Evolutionary conservation across 768 basidiomycete species (phyloP), one percentile per base, ranked within the genome.

Genomic region (Tulasnella sp.): DNA sequence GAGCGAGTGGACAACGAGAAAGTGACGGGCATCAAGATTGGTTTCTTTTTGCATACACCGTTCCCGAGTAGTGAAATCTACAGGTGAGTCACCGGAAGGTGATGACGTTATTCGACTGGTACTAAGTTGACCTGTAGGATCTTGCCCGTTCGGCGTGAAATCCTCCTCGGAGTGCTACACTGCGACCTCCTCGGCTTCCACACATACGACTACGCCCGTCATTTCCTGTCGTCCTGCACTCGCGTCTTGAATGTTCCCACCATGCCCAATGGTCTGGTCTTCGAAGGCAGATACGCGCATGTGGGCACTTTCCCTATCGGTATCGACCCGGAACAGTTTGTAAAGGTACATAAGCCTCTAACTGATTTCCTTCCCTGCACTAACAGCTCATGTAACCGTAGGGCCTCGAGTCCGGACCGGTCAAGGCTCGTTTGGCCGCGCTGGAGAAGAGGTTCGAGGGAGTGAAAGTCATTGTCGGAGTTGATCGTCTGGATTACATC

Each of bases 281-380:
- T 96, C 66, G 89, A 91, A 68, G 92, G 94, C 42, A 84, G 92
- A 34, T 80, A 96, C 60, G 92, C 91, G 21, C 92, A 96, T 65
- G 94, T 99, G 63, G 96, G 96, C 46, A 99, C 96, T 1, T 99
- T 94, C 78, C 96, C 96, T 17, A 98, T 99, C 67, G 96, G 96
- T 62, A 99, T 99, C 63, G 96, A 99, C 68, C 94, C 96, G 0
- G 73, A 74, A 50, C 92, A 90, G 51, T 99, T 99, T 71, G 83
- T 88, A 59, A 81, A 91, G 65, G 89, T 84, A 60, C 61, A 76
- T 65, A 29, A 25, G 31, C 12, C 8, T 59, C 10, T 42, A 15
- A 27, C 10, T 17, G 17, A 19, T 43, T 27, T 21, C 51, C 10
- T 12, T 38, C 25, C n/a, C 30, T 4, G 3, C 4, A 25, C 61